Conservation (phyloP, 495 filamentous ascomycete species). For the Diplogelasinospora grovesii region DNA sequence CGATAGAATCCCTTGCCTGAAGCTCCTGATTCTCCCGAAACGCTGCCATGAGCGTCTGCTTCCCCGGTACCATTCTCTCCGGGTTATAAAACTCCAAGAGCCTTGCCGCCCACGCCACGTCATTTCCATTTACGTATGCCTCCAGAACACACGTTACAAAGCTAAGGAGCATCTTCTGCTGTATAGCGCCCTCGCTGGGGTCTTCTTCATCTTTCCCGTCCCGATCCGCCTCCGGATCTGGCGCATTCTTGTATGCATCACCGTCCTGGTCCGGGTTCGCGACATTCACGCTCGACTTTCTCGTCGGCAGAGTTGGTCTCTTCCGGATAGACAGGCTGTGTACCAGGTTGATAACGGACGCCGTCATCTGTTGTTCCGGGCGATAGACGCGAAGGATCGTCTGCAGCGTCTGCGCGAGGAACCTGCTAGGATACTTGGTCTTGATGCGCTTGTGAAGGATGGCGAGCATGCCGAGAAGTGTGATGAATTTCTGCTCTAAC, state of each 20-base stretch:
- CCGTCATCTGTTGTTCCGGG: slow-evolving; percentile 55
- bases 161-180: slow-evolving; percentile 68
- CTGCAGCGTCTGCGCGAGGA: slow-evolving; percentile 82
- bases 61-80: slow-evolving; percentile 47
- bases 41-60: slow-evolving; percentile 50
- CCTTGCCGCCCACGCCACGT: slow-evolving; percentile 66
- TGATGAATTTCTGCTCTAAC: slow-evolving; percentile 56
- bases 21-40: slow-evolving; percentile 59
- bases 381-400: slow-evolving; percentile 66
- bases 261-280: slow-evolving; percentile 39
- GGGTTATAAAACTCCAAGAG: slow-evolving; percentile 68
- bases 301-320: slow-evolving; percentile 65
- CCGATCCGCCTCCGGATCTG: slow-evolving; percentile 73
- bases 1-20: slow-evolving; percentile 58
- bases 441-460: slow-evolving; percentile 83
- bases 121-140: slow-evolving; percentile 62
- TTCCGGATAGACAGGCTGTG: slow-evolving; percentile 66
- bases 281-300: slow-evolving; percentile 56
- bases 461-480: slow-evolving; percentile 70
- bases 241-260: slow-evolving; percentile 50
- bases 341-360: slow-evolving; percentile 67
- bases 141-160: slow-evolving; percentile 83
- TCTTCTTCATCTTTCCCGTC: slow-evolving; percentile 43
- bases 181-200: slow-evolving; percentile 53
- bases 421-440: slow-evolving; percentile 86